These are phyloP conservation scores for Sphagnum tenellum DNA, from an alignment of 225 moss, liverwort and hornwort genomes.

Conservation along the genomic window DNA sequence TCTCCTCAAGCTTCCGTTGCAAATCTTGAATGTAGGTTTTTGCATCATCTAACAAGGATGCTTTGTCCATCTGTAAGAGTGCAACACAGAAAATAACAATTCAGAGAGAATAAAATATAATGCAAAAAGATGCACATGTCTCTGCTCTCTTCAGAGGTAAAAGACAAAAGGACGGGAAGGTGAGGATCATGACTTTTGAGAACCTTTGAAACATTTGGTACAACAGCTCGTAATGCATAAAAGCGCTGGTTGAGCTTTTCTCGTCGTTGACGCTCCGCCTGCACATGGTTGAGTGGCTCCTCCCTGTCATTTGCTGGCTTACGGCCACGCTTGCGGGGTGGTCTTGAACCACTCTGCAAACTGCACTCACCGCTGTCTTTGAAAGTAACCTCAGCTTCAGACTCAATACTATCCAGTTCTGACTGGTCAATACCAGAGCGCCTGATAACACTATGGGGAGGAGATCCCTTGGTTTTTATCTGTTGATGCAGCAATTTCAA, in stretches of 20 bases:
- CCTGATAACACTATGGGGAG: conserved; percentile 16
- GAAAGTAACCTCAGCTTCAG: conserved; percentile 84
- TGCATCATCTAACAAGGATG: conserved; percentile 83
- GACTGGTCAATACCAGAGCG: conserved; percentile 68
- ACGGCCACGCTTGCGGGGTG: conserved; percentile 86
- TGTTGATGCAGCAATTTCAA: conserved; percentile 12
- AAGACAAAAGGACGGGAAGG: too few species aligned
- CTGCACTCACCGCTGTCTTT: conserved; percentile 62
- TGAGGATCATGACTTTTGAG: not conserved
- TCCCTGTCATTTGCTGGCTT: conserved; percentile 92
- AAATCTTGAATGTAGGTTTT: conserved; percentile 83
- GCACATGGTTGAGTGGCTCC: conserved; percentile 90
- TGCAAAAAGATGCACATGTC: too few species aligned
- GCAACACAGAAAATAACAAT: too few species aligned
- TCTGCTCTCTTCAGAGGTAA: too few species aligned
- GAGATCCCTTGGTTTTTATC: conserved; percentile 29
- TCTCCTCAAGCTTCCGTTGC: conserved; percentile 53
- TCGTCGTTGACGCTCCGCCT: conserved; percentile 79
- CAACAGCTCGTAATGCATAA: conserved; percentile 78
- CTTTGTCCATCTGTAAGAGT: conserved; percentile 64
- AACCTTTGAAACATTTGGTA: conserved; percentile 95
- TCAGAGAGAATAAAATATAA: too few species aligned
- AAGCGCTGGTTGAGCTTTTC: conserved; percentile 95
- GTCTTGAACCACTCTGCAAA: conserved; percentile 55
- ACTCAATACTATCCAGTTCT: conserved; percentile 68